Conservation (phyloP, 2,329 filamentous ascomycete genomes). For the Ascochyta koolunga region DNA sequence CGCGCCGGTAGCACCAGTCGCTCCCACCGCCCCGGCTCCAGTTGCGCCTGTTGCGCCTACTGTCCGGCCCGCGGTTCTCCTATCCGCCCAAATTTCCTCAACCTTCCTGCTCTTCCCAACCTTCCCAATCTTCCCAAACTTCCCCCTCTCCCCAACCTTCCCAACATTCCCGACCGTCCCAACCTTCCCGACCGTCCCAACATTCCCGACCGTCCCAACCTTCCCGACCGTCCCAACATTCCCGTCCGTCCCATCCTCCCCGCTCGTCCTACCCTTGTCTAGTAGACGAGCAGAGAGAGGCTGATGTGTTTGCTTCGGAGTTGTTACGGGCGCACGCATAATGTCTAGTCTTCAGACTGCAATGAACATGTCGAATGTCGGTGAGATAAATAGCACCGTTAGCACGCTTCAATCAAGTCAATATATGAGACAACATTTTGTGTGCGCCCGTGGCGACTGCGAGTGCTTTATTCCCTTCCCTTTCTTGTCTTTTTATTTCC, state of each 20-base stretch:
- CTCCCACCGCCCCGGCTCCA: not conserved
- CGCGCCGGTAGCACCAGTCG: not conserved
- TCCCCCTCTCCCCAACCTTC: not conserved
- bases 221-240: not conserved
- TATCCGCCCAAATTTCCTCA: not conserved
- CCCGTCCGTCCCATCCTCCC: not conserved
- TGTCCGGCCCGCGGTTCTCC: not conserved
- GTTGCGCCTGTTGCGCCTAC: not conserved
- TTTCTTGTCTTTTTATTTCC: not conserved
- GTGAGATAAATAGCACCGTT: conserved; percentile 12
- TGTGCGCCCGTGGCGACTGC: conserved; percentile 5
- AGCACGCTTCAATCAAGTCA: conserved; percentile 15
- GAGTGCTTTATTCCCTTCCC: not conserved
- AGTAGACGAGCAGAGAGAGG: not conserved
- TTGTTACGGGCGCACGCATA: conserved; percentile 9
- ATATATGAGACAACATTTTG: conserved; percentile 5
- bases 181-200: too few species aligned
- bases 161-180: too few species aligned
- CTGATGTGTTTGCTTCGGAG: not conserved
- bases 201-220: not conserved
- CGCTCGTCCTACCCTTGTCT: not conserved
- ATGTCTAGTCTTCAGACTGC: conserved; percentile 15
- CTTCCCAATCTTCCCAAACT: not conserved
- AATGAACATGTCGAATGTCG: not conserved
- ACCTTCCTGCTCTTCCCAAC: not conserved